Conservation (phyloP, 2,329 filamentous ascomycete genomes). For the Colletotrichum tropicale region DNA sequence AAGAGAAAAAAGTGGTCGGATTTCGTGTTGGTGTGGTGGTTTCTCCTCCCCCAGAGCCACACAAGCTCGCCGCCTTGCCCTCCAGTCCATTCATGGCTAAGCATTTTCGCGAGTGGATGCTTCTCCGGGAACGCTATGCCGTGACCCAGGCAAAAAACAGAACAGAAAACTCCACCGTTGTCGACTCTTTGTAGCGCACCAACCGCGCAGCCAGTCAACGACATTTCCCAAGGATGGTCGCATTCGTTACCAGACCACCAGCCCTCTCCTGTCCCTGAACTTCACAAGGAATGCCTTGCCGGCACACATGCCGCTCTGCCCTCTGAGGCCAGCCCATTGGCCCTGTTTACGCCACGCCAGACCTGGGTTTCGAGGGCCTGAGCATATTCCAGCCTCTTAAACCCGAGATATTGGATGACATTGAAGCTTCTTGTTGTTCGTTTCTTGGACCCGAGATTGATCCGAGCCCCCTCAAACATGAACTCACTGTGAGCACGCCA, state of each 20-base stretch:
- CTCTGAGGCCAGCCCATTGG: background rate
- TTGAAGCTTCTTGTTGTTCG: background rate
- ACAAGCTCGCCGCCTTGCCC: background rate
- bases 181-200: background rate
- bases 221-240: background rate
- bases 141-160: background rate
- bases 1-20: background rate
- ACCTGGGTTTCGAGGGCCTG: background rate
- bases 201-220: background rate
- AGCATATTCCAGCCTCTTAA: background rate
- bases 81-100: background rate
- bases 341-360: background rate
- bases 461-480: background rate
- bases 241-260: background rate
- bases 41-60: background rate
- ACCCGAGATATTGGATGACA: background rate
- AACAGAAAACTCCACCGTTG: background rate
- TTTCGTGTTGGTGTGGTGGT: background rate
- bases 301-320: background rate
- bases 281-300: background rate
- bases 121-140: background rate
- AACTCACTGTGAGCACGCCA: background rate
- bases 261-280: background rate
- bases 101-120: background rate
- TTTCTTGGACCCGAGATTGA: background rate